Evolutionary conservation across 2,329 filamentous ascomycete genomes (phyloP).

Genomic region (Capronia epimyces): DNA sequence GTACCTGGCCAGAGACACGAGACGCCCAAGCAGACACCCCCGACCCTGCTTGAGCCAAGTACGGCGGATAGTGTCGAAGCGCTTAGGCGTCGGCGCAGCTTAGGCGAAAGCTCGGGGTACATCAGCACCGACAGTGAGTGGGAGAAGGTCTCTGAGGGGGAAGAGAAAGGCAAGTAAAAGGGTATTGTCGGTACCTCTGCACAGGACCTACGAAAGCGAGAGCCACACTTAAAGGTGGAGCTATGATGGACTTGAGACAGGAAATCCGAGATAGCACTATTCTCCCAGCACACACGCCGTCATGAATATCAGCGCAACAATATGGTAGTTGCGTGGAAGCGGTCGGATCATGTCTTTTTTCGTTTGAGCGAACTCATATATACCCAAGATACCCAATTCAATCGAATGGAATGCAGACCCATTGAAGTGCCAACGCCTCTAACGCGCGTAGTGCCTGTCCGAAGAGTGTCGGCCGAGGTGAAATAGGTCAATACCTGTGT

Average conservation of each 20-base stretch:
- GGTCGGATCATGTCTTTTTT: not conserved
- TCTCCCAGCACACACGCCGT: not conserved
- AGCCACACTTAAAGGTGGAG: not conserved
- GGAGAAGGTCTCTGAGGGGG: constrained; percentile 69
- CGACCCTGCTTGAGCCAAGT: constrained; percentile 41
- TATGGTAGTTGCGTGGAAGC: not conserved
- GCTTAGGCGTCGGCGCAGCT: constrained; percentile 43
- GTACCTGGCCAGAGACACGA: constrained; percentile 18
- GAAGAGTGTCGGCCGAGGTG: too few relatives aligned
- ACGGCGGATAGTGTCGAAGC: constrained; percentile 38
- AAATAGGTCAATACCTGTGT: too few relatives aligned
- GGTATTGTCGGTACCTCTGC: not conserved
- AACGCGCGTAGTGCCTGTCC: too few relatives aligned
- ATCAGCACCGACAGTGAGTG: constrained; percentile 90
- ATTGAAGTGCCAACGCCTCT: too few relatives aligned
- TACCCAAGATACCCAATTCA: constrained; percentile 12
- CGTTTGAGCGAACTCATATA: constrained; percentile 4
- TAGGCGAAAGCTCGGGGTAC: constrained; percentile 50
- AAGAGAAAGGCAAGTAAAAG: constrained; percentile 49
- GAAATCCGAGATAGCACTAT: not conserved
- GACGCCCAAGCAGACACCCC: constrained; percentile 11
- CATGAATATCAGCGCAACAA: not conserved
- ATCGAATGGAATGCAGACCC: too few relatives aligned
- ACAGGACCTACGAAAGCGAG: not conserved
- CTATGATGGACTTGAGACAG: not conserved